These are phyloP conservation scores for Termitomyces sp. DNA, from an alignment of 768 basidiomycete species.

Conservation along the genomic window DNA sequence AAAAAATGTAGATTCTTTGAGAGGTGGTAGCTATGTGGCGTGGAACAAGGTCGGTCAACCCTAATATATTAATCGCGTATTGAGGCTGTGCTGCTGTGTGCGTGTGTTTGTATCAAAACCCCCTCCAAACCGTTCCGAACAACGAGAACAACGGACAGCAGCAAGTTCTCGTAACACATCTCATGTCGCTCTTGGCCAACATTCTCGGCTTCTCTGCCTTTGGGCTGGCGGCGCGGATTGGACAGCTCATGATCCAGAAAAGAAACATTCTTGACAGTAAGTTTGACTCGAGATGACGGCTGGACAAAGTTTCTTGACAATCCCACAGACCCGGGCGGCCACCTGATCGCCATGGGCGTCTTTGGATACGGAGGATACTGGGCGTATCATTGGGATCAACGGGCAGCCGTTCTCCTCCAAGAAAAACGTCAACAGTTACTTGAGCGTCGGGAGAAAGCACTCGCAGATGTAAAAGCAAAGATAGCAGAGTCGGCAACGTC, in stretches of 20 bases:
- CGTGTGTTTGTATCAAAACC: constrained; percentile 25
- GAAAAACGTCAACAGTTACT: constrained; percentile 58
- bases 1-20: constrained; percentile 5
- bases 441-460: constrained; percentile 39
- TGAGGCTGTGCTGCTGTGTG: constrained; percentile 30
- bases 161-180: not conserved
- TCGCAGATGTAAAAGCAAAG: constrained; percentile 20
- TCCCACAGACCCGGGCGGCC: constrained; percentile 62
- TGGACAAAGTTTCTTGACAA: not conserved
- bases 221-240: constrained; percentile 41
- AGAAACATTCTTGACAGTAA: constrained; percentile 75
- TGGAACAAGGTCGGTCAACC: not conserved
- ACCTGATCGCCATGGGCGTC: constrained; percentile 58
- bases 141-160: no score
- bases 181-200: constrained; percentile 63
- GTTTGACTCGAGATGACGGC: constrained; percentile 25
- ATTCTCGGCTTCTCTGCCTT: constrained; percentile 21
- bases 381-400: constrained; percentile 61
- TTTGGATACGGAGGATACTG: constrained; percentile 77
- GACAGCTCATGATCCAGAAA: constrained; percentile 83
- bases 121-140: constrained; percentile 10
- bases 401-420: constrained; percentile 55
- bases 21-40: constrained; percentile 9
- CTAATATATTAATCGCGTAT: constrained; percentile 18
- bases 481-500: not conserved